phyloP scores from a whole-genome alignment of 2,329 filamentous ascomycete species.

The Aspergillus sp. region DNA sequence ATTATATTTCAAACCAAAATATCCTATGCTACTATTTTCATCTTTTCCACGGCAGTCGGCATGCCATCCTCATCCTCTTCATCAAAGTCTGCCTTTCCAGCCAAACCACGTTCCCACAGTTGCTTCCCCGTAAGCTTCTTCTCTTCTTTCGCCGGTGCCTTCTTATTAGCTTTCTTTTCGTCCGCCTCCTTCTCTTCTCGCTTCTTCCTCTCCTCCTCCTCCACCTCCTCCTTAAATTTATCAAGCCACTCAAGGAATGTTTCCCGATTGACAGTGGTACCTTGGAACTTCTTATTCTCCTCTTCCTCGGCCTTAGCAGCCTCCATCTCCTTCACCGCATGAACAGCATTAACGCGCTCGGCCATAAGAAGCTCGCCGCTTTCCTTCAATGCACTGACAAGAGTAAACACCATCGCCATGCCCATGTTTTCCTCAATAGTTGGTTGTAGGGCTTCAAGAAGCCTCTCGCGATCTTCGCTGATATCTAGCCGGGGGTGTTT shows the following conservation, averaged over 20 bases:
- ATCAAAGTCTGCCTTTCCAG: constrained; percentile 64
- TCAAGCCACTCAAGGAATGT: constrained; percentile 81
- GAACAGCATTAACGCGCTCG: constrained; percentile 66
- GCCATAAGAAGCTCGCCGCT: constrained; percentile 80
- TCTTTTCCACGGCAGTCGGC: constrained; percentile 62
- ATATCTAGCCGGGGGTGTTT: constrained; percentile 75
- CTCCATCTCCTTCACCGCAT: constrained; percentile 54
- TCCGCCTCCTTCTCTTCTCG: constrained; percentile 72
- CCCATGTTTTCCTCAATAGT: constrained; percentile 90
- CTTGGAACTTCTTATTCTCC: constrained; percentile 96
- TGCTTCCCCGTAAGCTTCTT: constrained; percentile 70
- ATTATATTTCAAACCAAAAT: constrained; percentile 10
- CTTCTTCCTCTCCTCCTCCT: constrained; percentile 65
- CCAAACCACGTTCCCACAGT: constrained; percentile 75
- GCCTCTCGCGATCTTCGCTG: constrained; percentile 71
- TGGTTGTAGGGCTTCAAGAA: constrained; percentile 70
- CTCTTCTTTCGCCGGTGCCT: constrained; percentile 64
- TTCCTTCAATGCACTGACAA: constrained; percentile 86
- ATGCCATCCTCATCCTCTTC: constrained; percentile 65
- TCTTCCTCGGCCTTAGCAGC: constrained; percentile 70
- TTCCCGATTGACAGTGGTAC: constrained; percentile 82
- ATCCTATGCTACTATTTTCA: constrained; percentile 64
- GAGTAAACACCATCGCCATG: constrained; percentile 96
- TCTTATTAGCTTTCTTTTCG: constrained; percentile 83
- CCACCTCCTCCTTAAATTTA: constrained; percentile 75